These are phyloP conservation scores for Agaricus blazei DNA, from an alignment of 768 basidiomycete genomes.

Conservation along the genomic window DNA sequence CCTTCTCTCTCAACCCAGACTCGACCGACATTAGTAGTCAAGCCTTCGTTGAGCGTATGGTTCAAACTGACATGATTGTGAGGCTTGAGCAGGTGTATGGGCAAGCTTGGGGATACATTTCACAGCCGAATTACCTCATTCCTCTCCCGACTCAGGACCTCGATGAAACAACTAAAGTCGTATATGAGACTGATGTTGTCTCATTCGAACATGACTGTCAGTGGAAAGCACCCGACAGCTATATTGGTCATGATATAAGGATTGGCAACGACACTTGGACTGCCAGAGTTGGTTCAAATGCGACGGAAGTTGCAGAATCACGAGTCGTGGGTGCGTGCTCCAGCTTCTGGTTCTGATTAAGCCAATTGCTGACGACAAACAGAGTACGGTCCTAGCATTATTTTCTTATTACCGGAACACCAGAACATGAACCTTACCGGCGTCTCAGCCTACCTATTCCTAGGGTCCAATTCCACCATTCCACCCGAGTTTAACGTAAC, in stretches of 20 bases:
- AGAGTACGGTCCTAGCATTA: neutral
- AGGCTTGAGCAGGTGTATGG: neutral
- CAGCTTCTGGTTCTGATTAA: neutral
- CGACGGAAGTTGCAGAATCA: neutral
- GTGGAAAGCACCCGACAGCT: neutral
- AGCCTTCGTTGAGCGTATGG: neutral
- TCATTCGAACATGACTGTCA: neutral
- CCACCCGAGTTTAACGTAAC: neutral
- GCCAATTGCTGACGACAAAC: neutral
- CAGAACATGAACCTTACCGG: neutral
- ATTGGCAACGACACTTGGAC: neutral
- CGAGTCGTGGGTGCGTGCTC: neutral
- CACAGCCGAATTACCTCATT: neutral
- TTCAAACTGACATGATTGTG: neutral
- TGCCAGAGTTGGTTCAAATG: neutral
- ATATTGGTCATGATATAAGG: neutral
- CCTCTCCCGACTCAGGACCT: slow-evolving; percentile 1
- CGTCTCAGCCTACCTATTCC: neutral
- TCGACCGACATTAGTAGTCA: neutral
- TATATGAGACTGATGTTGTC: neutral
- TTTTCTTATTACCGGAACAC: neutral
- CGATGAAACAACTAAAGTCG: neutral
- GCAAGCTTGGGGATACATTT: neutral
- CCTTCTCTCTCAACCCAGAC: neutral
- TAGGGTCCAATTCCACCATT: neutral